Conservation (phyloP, 768 basidiomycete genomes). For the Fomitopsis pulvina region DNA sequence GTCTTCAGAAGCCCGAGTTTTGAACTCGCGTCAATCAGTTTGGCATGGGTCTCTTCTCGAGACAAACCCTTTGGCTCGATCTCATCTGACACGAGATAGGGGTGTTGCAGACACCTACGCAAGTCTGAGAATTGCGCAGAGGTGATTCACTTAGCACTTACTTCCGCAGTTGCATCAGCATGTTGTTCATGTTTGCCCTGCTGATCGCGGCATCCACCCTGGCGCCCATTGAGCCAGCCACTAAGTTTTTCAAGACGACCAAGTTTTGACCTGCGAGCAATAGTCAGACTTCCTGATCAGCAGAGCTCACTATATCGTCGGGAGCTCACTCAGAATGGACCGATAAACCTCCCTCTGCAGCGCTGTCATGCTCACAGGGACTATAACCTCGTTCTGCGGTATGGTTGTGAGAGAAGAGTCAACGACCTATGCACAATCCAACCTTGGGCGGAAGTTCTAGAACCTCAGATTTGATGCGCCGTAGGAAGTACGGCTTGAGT, state of each 20-base stretch:
- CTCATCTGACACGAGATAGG: slow-evolving; percentile 74
- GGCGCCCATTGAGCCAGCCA: slow-evolving; percentile 32
- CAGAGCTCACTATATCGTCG: slow-evolving; percentile 15
- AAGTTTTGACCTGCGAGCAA: slow-evolving; percentile 57
- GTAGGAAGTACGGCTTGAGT: slow-evolving; percentile 86
- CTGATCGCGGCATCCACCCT: slow-evolving; percentile 24
- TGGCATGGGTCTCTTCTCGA: slow-evolving; percentile 59
- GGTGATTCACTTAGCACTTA: slow-evolving; percentile 27
- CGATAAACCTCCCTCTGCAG: slow-evolving; percentile 87
- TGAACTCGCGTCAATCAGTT: slow-evolving; percentile 77
- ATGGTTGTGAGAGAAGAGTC: neutral
- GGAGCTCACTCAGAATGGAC: slow-evolving; percentile 63
- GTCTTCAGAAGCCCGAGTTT: slow-evolving; percentile 75
- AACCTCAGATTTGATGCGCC: slow-evolving; percentile 91
- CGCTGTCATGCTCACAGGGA: slow-evolving; percentile 83
- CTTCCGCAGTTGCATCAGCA: slow-evolving; percentile 88
- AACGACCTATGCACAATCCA: neutral
- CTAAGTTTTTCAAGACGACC: slow-evolving; percentile 55
- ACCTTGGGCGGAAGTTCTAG: slow-evolving; percentile 91
- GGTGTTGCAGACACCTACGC: slow-evolving; percentile 81
- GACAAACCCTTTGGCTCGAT: slow-evolving; percentile 69
- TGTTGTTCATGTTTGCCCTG: slow-evolving; percentile 67
- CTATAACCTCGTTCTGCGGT: slow-evolving; percentile 78
- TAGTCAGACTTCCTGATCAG: slow-evolving; percentile 4
- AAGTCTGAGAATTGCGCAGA: neutral